Evolutionary conservation across 2,329 filamentous ascomycete species (phyloP), one percentile per base, ranked within the genome.

Genomic region (Capronia coronata): DNA sequence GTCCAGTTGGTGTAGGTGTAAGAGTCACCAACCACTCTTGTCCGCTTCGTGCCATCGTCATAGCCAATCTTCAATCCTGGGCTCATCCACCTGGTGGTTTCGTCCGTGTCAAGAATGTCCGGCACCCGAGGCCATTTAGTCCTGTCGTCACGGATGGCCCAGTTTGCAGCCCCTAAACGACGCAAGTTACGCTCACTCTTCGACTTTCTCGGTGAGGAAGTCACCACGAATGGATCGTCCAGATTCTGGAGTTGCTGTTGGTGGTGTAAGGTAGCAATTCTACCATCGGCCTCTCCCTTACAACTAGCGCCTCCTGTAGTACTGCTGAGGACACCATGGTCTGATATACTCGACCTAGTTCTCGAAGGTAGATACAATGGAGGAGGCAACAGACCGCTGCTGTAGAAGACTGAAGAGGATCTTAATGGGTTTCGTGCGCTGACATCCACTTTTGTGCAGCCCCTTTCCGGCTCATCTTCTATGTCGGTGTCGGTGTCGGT

Each of bases 211-310:
- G 43, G 30, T 6, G 57, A 50, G 11, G 39, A 32, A 32, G n/a
- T n/a, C n/a, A n/a, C n/a, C n/a, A n/a, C n/a, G n/a, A 32, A n/a
- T 11, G 7, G 13, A 11, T 32, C 29, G 11, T n/a, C 13, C 7
- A n/a, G n/a, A 11, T 43, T 3, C 30, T 43, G 35, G 53, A 59
- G n/a, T 52, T 52, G 35, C 54, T n/a, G n/a, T 54, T 52, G 30
- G 54, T n/a, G 29, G 29, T 32, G 29, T 11, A n/a, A n/a, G 29
- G 29, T n/a, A 8, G 11, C n/a, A 32, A 51, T 6, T 42, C 40
- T 23, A 55, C 37, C 13, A 10, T 22, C 9, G 32, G 25, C 9
- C 42, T 8, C 7, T n/a, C n/a, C n/a, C n/a, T n/a, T n/a, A n/a
- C n/a, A n/a, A n/a, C n/a, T n/a, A n/a, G n/a, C n/a, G n/a, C 22